phyloP scores from a whole-genome alignment of 2,329 filamentous ascomycete genomes.

The Botryotinia globosa region DNA sequence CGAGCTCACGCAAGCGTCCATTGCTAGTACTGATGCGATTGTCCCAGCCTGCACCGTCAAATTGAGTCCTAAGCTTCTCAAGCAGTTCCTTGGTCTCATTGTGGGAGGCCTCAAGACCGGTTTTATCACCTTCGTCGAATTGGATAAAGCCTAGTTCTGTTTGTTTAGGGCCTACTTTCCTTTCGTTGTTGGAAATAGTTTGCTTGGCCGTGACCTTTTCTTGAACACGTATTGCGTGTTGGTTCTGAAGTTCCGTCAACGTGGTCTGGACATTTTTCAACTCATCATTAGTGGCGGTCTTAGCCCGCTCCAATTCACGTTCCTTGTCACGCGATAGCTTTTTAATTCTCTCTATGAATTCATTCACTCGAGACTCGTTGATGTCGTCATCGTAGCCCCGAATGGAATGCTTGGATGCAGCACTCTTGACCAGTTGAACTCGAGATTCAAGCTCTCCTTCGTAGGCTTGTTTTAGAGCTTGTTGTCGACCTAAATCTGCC shows the following conservation, averaged over 20 bases:
- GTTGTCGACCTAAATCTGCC: conserved; percentile 69
- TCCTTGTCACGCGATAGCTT: conserved; percentile 77
- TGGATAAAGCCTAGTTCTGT: conserved; percentile 68
- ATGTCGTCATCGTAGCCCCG: conserved; percentile 80
- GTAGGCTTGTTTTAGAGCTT: conserved; percentile 84
- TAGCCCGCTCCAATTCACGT: conserved; percentile 69
- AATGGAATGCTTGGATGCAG: conserved; percentile 73
- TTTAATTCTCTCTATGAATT: conserved; percentile 75
- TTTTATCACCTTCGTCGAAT: conserved; percentile 81
- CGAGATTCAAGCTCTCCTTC: conserved; percentile 74
- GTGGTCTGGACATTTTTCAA: conserved; percentile 67
- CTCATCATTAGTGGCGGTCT: conserved; percentile 71
- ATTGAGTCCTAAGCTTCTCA: conserved; percentile 58
- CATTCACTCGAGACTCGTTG: conserved; percentile 66
- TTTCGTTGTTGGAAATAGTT: conserved; percentile 71
- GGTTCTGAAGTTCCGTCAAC: conserved; percentile 71
- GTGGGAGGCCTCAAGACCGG: conserved; percentile 70
- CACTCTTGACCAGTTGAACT: conserved; percentile 71
- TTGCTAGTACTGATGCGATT: conserved; percentile 65
- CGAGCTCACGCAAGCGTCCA: conserved; percentile 62
- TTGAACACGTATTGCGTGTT: conserved; percentile 68
- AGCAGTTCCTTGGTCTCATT: conserved; percentile 66
- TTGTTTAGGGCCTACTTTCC: conserved; percentile 64
- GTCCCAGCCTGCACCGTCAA: conserved; percentile 66
- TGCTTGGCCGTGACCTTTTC: conserved; percentile 71